phyloP scores from a whole-genome alignment of 768 basidiomycete species.

The Lentinus brumalis region DNA sequence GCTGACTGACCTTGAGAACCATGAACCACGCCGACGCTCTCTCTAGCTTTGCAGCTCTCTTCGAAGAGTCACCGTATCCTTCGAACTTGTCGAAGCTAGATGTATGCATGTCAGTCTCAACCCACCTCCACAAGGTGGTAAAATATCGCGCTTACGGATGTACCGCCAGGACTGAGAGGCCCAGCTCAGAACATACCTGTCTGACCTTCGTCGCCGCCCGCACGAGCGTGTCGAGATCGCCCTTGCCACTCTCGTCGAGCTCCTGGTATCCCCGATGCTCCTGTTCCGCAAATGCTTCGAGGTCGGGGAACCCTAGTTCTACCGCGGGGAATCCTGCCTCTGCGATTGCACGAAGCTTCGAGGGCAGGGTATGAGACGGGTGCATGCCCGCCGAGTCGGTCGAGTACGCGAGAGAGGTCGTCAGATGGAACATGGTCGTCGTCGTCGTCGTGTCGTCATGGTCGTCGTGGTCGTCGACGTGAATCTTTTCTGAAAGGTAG shows the following conservation, averaged over 20 bases:
- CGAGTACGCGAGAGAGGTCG: slow-evolving; percentile 26
- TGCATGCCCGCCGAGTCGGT: slow-evolving; percentile 37
- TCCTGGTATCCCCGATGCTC: slow-evolving; percentile 23
- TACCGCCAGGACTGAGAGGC: slow-evolving; percentile 27
- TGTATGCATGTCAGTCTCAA: not conserved
- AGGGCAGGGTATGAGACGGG: slow-evolving; percentile 29
- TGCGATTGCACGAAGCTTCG: slow-evolving; percentile 33
- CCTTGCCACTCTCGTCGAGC: slow-evolving; percentile 24
- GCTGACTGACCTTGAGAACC: slow-evolving; percentile 23
- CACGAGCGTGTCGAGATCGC: slow-evolving; percentile 27
- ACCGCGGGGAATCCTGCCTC: slow-evolving; percentile 29
- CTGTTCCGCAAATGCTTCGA: slow-evolving; percentile 28
- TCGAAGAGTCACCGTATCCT: slow-evolving; percentile 26
- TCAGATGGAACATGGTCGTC: slow-evolving; percentile 5
- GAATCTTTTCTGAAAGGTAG: no score
- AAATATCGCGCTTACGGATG: slow-evolving; percentile 29
- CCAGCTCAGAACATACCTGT: slow-evolving; percentile 24
- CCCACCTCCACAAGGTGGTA: not conserved
- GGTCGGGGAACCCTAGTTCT: slow-evolving; percentile 33
- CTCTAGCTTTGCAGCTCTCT: slow-evolving; percentile 18
- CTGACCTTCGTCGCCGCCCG: slow-evolving; percentile 22
- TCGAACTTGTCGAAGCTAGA: slow-evolving; percentile 30
- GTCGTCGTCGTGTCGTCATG: not conserved
- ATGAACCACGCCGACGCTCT: slow-evolving; percentile 30
- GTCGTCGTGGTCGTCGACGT: no score